Percentiles rank a stretch among this genome's conserved stretches.
phyloP scores from a whole-genome alignment of 768 basidiomycete genomes.

The Zangia roseola region DNA sequence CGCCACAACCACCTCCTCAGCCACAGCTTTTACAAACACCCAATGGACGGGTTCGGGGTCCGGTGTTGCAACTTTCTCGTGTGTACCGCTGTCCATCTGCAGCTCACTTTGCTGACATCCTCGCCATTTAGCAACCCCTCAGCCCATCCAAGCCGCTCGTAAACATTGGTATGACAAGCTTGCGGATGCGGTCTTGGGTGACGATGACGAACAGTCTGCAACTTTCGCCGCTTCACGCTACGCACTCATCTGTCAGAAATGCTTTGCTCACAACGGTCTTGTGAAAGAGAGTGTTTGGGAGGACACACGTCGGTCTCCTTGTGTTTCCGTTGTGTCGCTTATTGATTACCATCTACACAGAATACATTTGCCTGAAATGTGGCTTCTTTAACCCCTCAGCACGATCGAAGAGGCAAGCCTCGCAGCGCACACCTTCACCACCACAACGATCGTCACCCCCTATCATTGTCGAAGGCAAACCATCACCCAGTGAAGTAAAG shows the following conservation, averaged over 20 bases:
- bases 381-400: slow-evolving; percentile 70
- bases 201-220: slow-evolving; percentile 53
- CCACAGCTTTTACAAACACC: slow-evolving; percentile 21
- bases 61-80: slow-evolving; percentile 42
- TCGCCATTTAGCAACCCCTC: slow-evolving; percentile 34
- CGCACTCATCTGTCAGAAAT: slow-evolving; percentile 86
- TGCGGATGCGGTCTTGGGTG: slow-evolving; percentile 83
- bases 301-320: slow-evolving; percentile 65
- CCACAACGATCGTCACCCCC: slow-evolving; percentile 3
- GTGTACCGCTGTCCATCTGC: slow-evolving; percentile 16
- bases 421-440: slow-evolving; percentile 29
- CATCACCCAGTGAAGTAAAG: neutral
- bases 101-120: slow-evolving; percentile 9
- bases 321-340: neutral
- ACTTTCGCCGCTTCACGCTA: slow-evolving; percentile 51
- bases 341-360: slow-evolving; percentile 37
- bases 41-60: slow-evolving; percentile 18
- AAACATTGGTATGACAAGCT: slow-evolving; percentile 87
- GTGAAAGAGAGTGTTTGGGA: slow-evolving; percentile 82
- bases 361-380: slow-evolving; percentile 86
- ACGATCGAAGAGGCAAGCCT: slow-evolving; percentile 30
- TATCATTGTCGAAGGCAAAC: neutral
- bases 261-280: slow-evolving; percentile 86
- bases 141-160: slow-evolving; percentile 47
- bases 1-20: slow-evolving; percentile 25